phyloP scores from a whole-genome alignment of 78 protist species.

The Dictyostelium purpureum region DNA sequence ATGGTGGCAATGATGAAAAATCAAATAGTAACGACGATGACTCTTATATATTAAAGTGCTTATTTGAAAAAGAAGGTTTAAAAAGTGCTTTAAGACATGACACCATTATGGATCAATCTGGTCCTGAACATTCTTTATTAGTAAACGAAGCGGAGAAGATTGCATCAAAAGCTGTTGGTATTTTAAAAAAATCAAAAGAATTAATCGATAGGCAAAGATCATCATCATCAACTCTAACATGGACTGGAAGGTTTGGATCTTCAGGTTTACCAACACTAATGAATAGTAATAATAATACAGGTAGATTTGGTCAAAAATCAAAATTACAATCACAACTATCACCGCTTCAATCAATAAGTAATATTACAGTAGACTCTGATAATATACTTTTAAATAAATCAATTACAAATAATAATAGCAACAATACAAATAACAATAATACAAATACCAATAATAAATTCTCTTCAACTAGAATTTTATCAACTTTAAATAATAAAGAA shows the following conservation, averaged over 20 bases:
- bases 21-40: not conserved
- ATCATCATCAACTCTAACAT: constrained; percentile 45
- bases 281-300: not conserved
- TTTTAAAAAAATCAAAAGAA: constrained; percentile 36
- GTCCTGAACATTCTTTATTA: constrained; percentile 8
- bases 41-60: constrained; percentile 38
- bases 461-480: constrained; percentile 29
- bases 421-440: not conserved
- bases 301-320: constrained; percentile 50
- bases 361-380: not conserved
- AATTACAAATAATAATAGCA: not conserved
- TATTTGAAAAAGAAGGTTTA: constrained; percentile 50
- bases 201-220: not conserved
- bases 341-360: not conserved
- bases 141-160: constrained; percentile 61
- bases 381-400: not conserved
- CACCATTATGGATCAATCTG: constrained; percentile 58
- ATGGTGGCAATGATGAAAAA: not conserved
- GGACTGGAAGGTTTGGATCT: constrained; percentile 74
- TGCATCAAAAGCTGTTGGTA: constrained; percentile 59
- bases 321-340: not conserved
- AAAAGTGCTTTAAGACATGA: constrained; percentile 74
- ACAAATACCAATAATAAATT: not conserved
- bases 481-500: constrained; percentile 20
- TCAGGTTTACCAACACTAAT: constrained; percentile 41